These are phyloP conservation scores for Wakefieldia striispora DNA, from an alignment of 768 basidiomycete genomes.

Conservation along the genomic window DNA sequence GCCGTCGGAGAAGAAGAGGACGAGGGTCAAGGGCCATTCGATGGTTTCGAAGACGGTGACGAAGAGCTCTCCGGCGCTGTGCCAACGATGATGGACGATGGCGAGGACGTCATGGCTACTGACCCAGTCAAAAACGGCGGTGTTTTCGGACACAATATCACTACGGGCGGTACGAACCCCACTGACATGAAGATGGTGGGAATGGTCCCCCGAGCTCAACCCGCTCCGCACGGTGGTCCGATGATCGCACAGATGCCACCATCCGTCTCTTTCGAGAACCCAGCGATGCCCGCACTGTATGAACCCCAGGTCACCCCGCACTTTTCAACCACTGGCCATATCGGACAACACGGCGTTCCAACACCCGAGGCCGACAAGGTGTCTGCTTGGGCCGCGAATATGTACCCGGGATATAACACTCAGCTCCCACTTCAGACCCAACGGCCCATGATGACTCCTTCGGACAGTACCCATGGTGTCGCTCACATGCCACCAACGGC, in stretches of 20 bases:
- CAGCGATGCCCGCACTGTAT: slow-evolving; percentile 45
- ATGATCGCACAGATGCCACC: slow-evolving; percentile 45
- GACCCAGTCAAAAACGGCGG: slow-evolving; percentile 33
- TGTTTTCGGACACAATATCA: slow-evolving; percentile 28
- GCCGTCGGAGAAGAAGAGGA: slow-evolving; percentile 58
- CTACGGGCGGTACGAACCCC: slow-evolving; percentile 33
- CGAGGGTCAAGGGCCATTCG: slow-evolving; percentile 39
- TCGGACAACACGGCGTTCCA: slow-evolving; percentile 19
- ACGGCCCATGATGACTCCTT: slow-evolving; percentile 41
- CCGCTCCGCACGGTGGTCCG: slow-evolving; percentile 34
- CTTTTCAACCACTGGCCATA: slow-evolving; percentile 21
- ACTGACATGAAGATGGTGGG: slow-evolving; percentile 25
- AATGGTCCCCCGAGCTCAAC: slow-evolving; percentile 23
- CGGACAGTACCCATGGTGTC: slow-evolving; percentile 37
- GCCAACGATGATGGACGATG: slow-evolving; percentile 28
- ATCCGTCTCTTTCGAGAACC: slow-evolving; percentile 50
- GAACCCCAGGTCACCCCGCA: slow-evolving; percentile 37
- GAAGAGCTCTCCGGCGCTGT: slow-evolving; percentile 35
- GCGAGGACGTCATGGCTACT: slow-evolving; percentile 30
- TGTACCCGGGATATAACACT: slow-evolving; percentile 27
- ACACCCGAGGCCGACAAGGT: slow-evolving; percentile 27
- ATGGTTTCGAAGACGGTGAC: slow-evolving; percentile 41
- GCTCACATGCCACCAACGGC: slow-evolving; percentile 18
- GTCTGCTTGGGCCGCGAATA: slow-evolving; percentile 30
- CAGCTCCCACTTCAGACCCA: slow-evolving; percentile 32